phyloP scores from a whole-genome alignment of 1,284 basidiomycete genomes.

The Baeospora myosura region DNA sequence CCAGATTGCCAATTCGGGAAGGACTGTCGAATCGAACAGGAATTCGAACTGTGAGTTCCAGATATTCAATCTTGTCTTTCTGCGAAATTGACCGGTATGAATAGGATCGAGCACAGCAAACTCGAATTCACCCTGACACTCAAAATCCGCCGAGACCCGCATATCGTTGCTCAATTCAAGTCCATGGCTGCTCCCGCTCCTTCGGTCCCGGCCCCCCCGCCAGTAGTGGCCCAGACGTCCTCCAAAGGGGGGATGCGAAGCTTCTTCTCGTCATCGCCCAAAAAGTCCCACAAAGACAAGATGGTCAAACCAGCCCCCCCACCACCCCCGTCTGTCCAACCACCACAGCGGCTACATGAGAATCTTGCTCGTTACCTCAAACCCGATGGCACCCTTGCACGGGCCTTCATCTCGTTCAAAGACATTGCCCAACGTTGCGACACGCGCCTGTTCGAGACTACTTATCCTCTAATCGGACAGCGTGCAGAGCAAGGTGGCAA shows the following conservation, averaged over 20 bases:
- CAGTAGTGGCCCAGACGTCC: constrained; percentile 30
- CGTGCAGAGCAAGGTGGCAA: constrained; percentile 51
- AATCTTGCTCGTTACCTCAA: constrained; percentile 80
- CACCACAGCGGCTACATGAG: constrained; percentile 39
- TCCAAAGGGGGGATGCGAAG: constrained; percentile 62
- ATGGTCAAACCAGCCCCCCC: constrained; percentile 28
- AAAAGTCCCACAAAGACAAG: constrained; percentile 53
- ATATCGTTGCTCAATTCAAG: constrained; percentile 71
- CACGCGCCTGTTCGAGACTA: constrained; percentile 75
- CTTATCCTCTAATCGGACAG: constrained; percentile 78
- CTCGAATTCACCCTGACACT: constrained; percentile 85
- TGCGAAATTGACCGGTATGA: constrained; percentile 2
- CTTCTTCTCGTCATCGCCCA: constrained; percentile 74
- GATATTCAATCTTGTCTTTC: neutral
- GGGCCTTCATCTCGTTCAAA: constrained; percentile 80
- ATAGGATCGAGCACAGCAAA: constrained; percentile 79
- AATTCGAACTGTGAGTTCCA: constrained; percentile 81
- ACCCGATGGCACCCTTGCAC: constrained; percentile 72
- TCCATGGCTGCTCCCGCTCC: constrained; percentile 38
- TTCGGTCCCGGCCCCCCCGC: constrained; percentile 31
- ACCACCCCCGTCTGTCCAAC: constrained; percentile 24
- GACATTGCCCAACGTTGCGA: constrained; percentile 79
- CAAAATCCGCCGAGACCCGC: constrained; percentile 77
- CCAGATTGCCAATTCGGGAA: constrained; percentile 64
- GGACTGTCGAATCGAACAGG: constrained; percentile 76